Evolutionary conservation across 2,329 filamentous ascomycete genomes (phyloP).

Genomic region (Sporothrix brunneoviolacea): DNA sequence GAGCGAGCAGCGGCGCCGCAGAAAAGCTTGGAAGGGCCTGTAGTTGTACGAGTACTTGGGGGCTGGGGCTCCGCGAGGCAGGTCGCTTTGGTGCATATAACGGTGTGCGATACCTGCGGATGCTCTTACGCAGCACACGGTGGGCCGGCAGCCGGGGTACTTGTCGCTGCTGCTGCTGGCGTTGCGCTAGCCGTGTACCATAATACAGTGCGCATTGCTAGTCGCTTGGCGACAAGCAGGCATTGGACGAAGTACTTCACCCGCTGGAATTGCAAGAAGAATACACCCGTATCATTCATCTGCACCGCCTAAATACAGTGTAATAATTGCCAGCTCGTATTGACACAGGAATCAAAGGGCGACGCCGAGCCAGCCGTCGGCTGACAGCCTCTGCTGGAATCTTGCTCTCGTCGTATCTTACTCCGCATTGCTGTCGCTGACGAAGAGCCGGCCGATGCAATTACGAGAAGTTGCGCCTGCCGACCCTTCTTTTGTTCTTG

Average conservation of each 20-base stretch:
- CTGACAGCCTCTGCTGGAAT: not conserved
- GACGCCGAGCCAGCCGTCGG: slow-evolving; percentile 8
- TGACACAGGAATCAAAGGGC: not conserved
- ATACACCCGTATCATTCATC: too few species aligned
- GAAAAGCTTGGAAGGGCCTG: not conserved
- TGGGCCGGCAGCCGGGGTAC: slow-evolving; percentile 1
- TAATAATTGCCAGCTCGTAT: not conserved
- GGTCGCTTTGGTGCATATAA: not conserved
- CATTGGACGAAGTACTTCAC: too few species aligned
- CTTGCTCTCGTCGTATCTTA: not conserved
- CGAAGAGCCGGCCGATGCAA: not conserved
- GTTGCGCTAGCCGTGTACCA: not conserved
- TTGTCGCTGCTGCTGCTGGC: not conserved
- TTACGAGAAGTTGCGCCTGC: not conserved
- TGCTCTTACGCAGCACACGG: not conserved
- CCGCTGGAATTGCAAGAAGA: too few species aligned
- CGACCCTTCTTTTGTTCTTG: not conserved
- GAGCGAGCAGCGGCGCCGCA: not conserved
- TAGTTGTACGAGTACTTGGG: too few species aligned
- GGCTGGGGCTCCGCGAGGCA: not conserved
- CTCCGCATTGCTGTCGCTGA: not conserved
- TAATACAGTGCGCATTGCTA: not conserved
- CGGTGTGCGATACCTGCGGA: not conserved
- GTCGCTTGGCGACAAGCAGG: too few species aligned
- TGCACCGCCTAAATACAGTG: not conserved